Evolutionary conservation across 257 asterid species (phyloP).

Genomic region (Gentiana dahurica): DNA sequence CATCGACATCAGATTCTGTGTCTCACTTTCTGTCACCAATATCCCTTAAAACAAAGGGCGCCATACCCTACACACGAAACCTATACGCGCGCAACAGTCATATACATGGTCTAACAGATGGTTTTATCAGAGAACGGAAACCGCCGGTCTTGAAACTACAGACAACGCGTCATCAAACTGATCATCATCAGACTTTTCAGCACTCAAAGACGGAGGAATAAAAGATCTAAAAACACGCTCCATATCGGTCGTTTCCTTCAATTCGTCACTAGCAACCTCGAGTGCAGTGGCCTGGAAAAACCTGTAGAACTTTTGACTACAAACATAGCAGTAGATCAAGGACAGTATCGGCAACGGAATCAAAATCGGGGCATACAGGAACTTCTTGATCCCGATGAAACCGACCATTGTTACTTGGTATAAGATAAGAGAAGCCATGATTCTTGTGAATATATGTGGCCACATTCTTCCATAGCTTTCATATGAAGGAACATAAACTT

Average conservation of each 20-base stretch:
- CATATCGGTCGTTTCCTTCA: constrained; percentile 67
- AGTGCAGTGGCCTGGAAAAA: constrained; percentile 59
- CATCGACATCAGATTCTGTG: too few species aligned
- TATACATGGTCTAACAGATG: too few species aligned
- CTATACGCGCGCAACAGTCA: too few species aligned
- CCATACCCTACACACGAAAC: too few species aligned
- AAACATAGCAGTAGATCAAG: constrained; percentile 32
- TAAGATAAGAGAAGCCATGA: constrained; percentile 50
- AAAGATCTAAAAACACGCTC: constrained; percentile 49
- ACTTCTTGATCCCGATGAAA: constrained; percentile 41
- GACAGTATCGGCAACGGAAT: constrained; percentile 50
- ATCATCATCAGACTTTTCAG: constrained; percentile 54
- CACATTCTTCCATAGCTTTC: constrained; percentile 85
- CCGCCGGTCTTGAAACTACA: constrained; percentile 38
- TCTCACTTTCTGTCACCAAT: too few species aligned
- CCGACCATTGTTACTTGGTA: constrained; percentile 79
- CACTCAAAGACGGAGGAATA: constrained; percentile 57
- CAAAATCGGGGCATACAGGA: constrained; percentile 33
- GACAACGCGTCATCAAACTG: constrained; percentile 67
- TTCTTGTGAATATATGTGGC: constrained; percentile 75
- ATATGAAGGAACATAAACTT: constrained; percentile 69
- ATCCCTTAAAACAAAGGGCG: too few species aligned
- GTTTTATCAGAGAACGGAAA: constrained; percentile 14
- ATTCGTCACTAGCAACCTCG: constrained; percentile 48
- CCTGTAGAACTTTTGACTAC: constrained; percentile 47